Base-by-base conservation (phyloP, 2,329 filamentous ascomycete species). In the Calonectria montana region DNA sequence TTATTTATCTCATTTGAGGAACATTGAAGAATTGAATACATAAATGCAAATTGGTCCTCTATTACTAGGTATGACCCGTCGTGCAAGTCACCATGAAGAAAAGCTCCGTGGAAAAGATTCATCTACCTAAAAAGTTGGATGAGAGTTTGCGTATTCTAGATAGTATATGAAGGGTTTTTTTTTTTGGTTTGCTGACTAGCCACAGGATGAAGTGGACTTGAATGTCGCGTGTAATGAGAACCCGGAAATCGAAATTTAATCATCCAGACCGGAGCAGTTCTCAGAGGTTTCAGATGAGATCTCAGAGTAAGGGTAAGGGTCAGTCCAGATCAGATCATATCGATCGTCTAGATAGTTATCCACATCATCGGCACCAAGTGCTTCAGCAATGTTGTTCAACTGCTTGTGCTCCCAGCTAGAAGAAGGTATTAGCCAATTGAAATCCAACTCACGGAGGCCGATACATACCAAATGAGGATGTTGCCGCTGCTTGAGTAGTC, bases 291-390 rank as follows among this genome's bases (percentile, higher is more conserved):
- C 79, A 0, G 80, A 76, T 0, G 84, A 86, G 62, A 91, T 86
- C 18, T 80, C 73, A 1, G 75, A 80, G 77, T 91, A 91, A 4
- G 86, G 84, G 2, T 82, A 82, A 3, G 88, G 88, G 73, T 88
- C 84, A 0, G 87, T 89, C 90, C 90, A 91, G 72, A 91, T 91
- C 18, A 90, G 74, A 75, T 91, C 83, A 64, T 83, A 92, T 2
- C 83, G 80, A 69, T 87, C 84, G 71, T 84, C 82, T 0, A 88
- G 88, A 76, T 91, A 92, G 6, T 80, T 78, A 1, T 86, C 86
- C 0, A 87, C 85, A 74, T 88, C 76, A 9, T 85, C 77, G 66
- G 86, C 88, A 0, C 90, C 91, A 21, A 92, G 78, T 18, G 83
- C 81, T 73, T 88, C 75, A 2, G 85, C 87, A 74, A 92, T 88